phyloP scores from a whole-genome alignment of 2,329 filamentous ascomycete species.

The Esteya vermicola region DNA sequence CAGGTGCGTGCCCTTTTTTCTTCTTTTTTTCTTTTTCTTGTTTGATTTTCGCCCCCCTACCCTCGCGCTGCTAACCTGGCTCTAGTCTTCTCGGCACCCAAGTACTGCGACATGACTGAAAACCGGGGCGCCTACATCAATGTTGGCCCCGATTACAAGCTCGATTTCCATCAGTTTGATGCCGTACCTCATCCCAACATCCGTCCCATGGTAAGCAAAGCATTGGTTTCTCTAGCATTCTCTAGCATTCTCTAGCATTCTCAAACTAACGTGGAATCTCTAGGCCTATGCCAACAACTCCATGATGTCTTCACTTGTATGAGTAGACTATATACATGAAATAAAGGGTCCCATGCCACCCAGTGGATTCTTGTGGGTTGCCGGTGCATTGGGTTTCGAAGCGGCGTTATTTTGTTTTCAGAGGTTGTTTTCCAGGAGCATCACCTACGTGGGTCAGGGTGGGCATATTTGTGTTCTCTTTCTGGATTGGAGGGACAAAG shows the following conservation, averaged over 20 bases:
- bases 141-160: slow-evolving; percentile 79
- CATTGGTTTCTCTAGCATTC: too few species aligned
- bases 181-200: slow-evolving; percentile 93
- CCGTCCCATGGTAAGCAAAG: slow-evolving; percentile 76
- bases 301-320: slow-evolving; percentile 65
- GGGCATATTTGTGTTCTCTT: slow-evolving; percentile 1
- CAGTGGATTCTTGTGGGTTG: slow-evolving; percentile 1
- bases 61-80: slow-evolving; percentile 3
- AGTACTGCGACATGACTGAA: slow-evolving; percentile 94
- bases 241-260: background rate
- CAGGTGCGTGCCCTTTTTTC: slow-evolving; percentile 37
- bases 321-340: background rate
- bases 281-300: slow-evolving; percentile 78
- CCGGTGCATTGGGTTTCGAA: too few species aligned
- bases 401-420: too few species aligned
- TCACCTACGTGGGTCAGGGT: background rate
- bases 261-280: slow-evolving; percentile 10
- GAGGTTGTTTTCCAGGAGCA: background rate
- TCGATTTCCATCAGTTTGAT: slow-evolving; percentile 86
- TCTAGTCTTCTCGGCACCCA: slow-evolving; percentile 90
- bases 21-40: background rate
- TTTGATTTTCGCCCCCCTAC: background rate
- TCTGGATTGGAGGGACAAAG: background rate
- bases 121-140: slow-evolving; percentile 99
- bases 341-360: background rate